Conservation (phyloP, 2,329 filamentous ascomycete species). For the Penicillium sp. region DNA sequence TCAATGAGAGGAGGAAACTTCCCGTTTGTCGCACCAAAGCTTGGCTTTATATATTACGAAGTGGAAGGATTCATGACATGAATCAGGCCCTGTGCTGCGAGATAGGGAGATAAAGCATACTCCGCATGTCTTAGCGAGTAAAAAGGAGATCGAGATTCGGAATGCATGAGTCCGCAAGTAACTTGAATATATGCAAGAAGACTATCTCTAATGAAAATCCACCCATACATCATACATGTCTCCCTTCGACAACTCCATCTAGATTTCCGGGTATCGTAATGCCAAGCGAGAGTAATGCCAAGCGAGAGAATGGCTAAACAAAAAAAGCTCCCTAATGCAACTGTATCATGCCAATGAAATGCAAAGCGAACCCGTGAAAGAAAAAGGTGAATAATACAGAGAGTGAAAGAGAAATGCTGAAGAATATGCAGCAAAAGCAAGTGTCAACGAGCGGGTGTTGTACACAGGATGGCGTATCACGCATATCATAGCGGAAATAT, state of each 20-base stretch:
- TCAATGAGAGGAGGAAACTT: too few relatives aligned
- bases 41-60: too few relatives aligned
- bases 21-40: too few relatives aligned
- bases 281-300: slow-evolving; percentile 9
- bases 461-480: background rate
- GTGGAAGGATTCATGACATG: too few relatives aligned
- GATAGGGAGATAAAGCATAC: too few relatives aligned
- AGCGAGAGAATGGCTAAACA: slow-evolving; percentile 6
- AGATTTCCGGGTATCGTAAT: slow-evolving; percentile 8
- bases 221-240: background rate
- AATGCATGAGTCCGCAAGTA: background rate
- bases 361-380: background rate
- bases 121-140: too few relatives aligned
- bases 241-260: background rate
- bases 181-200: background rate
- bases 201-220: background rate
- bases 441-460: background rate
- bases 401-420: background rate
- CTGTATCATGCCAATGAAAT: slow-evolving; percentile 4
- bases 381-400: background rate
- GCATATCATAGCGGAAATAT: background rate
- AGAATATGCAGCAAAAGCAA: background rate
- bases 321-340: slow-evolving; percentile 9
- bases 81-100: too few relatives aligned
- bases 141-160: background rate